Conservation (phyloP, 257 asterid species). For the Gentiana macrophylla region DNA sequence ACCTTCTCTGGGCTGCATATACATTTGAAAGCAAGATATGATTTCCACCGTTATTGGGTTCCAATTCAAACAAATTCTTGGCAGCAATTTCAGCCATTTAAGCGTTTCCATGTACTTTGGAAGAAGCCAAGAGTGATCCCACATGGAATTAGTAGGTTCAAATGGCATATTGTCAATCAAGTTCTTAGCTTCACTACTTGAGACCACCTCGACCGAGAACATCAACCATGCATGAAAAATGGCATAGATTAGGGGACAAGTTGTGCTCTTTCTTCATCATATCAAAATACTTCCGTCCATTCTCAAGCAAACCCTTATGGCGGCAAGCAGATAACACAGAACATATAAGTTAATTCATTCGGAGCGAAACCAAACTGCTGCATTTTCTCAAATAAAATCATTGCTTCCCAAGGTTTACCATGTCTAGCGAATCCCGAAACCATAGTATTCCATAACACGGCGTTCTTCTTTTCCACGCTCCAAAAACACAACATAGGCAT, state of each 20-base stretch:
- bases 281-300: too few species aligned
- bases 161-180: slow-evolving; percentile 67
- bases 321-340: too few species aligned
- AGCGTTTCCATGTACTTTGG: slow-evolving; percentile 56
- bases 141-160: slow-evolving; percentile 72
- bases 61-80: slow-evolving; percentile 53
- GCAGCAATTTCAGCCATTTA: slow-evolving; percentile 80
- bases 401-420: slow-evolving; percentile 59
- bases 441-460: slow-evolving; percentile 75
- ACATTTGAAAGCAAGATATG: slow-evolving; percentile 72
- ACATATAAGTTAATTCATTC: slow-evolving; percentile 56
- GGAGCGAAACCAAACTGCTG: slow-evolving; percentile 47
- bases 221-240: too few species aligned
- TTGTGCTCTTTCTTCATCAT: too few species aligned
- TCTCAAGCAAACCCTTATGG: too few species aligned
- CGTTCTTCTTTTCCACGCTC: slow-evolving; percentile 45
- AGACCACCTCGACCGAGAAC: too few species aligned
- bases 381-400: slow-evolving; percentile 83
- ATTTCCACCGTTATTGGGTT: slow-evolving; percentile 82
- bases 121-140: slow-evolving; percentile 87
- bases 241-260: too few species aligned
- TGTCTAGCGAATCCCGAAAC: slow-evolving; percentile 76
- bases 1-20: slow-evolving; percentile 64
- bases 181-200: slow-evolving; percentile 59
- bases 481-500: slow-evolving; percentile 50